These are phyloP conservation scores for Penstemon davidsonii DNA, from an alignment of 257 asterid genomes.

Conservation along the genomic window DNA sequence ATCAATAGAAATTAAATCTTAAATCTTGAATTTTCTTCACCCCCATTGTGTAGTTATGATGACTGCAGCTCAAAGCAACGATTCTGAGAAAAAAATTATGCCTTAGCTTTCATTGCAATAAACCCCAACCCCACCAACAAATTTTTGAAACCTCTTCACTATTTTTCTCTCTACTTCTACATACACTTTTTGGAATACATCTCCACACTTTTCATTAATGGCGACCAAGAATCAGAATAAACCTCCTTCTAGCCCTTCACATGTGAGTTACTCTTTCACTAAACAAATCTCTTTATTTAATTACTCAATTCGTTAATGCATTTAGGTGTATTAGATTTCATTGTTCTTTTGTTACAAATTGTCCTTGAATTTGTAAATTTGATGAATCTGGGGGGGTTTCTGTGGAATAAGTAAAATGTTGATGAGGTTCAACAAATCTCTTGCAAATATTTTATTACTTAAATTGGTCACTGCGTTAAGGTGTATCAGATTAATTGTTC, in stretches of 20 bases:
- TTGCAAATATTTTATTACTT: no score
- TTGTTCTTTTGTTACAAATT: background rate
- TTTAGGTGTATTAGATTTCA: no score
- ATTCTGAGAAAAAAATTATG: background rate
- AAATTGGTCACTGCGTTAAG: no score
- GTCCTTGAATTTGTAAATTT: background rate
- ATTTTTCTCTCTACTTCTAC: no score
- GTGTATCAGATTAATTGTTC: no score
- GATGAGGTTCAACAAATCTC: conserved; percentile 38
- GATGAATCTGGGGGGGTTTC: conserved; percentile 8
- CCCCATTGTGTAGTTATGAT: conserved; percentile 27
- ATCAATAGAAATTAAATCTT: conserved; percentile 3
- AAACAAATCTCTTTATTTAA: background rate
- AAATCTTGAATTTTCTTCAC: background rate
- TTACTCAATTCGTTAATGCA: background rate
- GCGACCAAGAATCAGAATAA: conserved; percentile 52
- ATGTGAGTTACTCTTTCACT: conserved; percentile 26
- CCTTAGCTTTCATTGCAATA: conserved; percentile 50
- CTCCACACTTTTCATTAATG: conserved; percentile 28
- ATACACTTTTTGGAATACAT: conserved; percentile 2
- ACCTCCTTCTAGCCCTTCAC: conserved; percentile 45
- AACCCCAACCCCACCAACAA: conserved; percentile 41
- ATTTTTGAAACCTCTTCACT: no score
- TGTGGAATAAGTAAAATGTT: conserved; percentile 53
- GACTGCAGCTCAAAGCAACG: conserved; percentile 72